phyloP scores from a whole-genome alignment of 2,329 filamentous ascomycete genomes.

The Cladosporium sp. region DNA sequence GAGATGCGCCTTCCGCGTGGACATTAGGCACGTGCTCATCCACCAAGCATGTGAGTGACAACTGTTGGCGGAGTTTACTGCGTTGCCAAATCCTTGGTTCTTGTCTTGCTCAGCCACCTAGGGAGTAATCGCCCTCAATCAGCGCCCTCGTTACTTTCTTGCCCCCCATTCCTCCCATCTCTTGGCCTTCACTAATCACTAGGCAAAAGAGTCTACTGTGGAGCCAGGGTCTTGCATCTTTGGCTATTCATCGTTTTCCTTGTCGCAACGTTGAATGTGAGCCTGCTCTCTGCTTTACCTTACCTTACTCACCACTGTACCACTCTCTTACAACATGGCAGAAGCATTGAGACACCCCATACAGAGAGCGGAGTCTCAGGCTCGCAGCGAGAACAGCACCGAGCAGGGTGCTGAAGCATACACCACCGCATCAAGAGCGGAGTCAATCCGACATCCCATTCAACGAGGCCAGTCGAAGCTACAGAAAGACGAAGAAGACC shows the following conservation, averaged over 20 bases:
- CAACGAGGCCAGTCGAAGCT: slow-evolving; percentile 6
- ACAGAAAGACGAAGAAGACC: slow-evolving; percentile 2
- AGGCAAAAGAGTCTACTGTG: neutral
- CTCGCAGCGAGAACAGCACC: neutral
- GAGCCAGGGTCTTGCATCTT: neutral
- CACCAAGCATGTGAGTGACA: too few relatives aligned
- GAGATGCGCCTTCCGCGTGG: too few relatives aligned
- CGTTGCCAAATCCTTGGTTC: too few relatives aligned
- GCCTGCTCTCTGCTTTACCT: neutral
- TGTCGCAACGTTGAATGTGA: neutral
- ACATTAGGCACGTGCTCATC: too few relatives aligned
- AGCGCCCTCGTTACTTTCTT: too few relatives aligned
- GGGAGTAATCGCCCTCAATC: too few relatives aligned
- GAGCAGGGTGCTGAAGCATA: neutral
- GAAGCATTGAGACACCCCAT: neutral
- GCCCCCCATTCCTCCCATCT: too few relatives aligned
- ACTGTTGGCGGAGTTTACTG: too few relatives aligned
- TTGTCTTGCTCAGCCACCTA: too few relatives aligned
- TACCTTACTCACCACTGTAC: neutral
- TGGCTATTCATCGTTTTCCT: neutral
- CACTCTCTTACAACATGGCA: neutral
- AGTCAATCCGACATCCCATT: slow-evolving; percentile 7
- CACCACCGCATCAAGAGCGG: neutral
- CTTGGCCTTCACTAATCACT: too few relatives aligned
- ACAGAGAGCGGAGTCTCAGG: neutral